Evolutionary conservation across 2,329 filamentous ascomycete species (phyloP).

Genomic region (Penicillium sp.): DNA sequence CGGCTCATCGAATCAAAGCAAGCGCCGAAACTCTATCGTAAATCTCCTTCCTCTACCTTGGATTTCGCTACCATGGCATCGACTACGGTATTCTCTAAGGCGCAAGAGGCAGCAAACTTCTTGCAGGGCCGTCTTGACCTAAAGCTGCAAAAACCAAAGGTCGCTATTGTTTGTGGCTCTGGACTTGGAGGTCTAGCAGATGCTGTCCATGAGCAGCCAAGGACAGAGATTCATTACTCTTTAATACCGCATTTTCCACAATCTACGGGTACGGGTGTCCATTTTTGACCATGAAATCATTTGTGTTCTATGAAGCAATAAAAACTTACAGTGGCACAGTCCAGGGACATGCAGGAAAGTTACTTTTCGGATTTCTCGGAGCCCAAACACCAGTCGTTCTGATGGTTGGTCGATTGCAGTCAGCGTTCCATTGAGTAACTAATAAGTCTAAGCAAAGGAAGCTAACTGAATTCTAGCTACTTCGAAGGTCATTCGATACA

Average conservation of each 20-base stretch:
- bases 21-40: conserved; percentile 1
- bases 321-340: conserved; percentile 33
- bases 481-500: conserved; percentile 65
- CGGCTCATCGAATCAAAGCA: neutral
- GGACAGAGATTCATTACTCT: conserved; percentile 54
- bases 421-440: conserved; percentile 29
- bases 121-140: conserved; percentile 49
- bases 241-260: conserved; percentile 60
- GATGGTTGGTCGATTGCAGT: conserved; percentile 64
- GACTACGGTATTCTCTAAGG: conserved; percentile 25
- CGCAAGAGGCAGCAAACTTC: conserved; percentile 48
- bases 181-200: conserved; percentile 59
- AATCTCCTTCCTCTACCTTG: conserved; percentile 4
- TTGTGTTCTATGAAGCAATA: neutral
- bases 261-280: conserved; percentile 50
- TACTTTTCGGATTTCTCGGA: conserved; percentile 60
- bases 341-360: conserved; percentile 60
- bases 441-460: neutral
- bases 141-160: conserved; percentile 49
- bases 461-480: conserved; percentile 44
- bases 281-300: neutral
- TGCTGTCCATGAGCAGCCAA: conserved; percentile 49
- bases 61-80: conserved; percentile 7
- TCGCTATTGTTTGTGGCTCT: conserved; percentile 63
- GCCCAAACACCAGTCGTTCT: conserved; percentile 55